Evolutionary conservation across 805 yeast species (phyloP), one percentile per base, ranked within the genome.

Genomic region (Saturnispora kantuleensis): DNA sequence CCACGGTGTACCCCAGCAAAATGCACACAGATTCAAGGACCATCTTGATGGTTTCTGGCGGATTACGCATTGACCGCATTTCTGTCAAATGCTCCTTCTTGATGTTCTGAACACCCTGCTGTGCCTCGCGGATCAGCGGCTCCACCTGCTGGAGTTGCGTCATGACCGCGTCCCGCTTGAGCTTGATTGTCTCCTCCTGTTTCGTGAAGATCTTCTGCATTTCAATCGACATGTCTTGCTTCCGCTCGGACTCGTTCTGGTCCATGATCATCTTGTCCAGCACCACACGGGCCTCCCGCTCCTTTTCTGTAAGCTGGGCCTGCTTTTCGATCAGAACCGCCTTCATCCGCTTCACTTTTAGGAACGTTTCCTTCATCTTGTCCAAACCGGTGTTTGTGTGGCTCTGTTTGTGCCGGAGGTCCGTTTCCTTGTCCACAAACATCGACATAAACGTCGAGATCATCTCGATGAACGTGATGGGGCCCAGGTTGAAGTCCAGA

Each of bases 11-110:
- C 0, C 96, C 96, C 8, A 90, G 61, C n/a, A 90, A 60, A 4
- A 75, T 68, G 61, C 96, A 87, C 0, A 90, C 95, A 3, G 95
- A 82, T 54, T 90, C 97, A 67, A 90, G 65, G 0, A 95, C 80
- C 54, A 84, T 59, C 54, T 85, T 87, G 5, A 90, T 90, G 0
- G 93, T 81, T 8, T 77, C 81, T 0, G 97, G 97, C 0, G 97
- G 97, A 48, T 86, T 86, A 6, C 76, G 64, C 94, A 90, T 84
- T 11, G 96, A 81, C 56, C 96, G 68, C 28, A 90, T 67, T 61
- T 90, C 97, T 1, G 95, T 84, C 35, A 90, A 67, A 56, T 90
- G 97, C 48, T 85, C 94, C 58, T 90, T 90, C 62, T 88, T 87
- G 49, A 90, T 90, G 53, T 86, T 84, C 52, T 84, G 83, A n/a